Evolutionary conservation across 208 protist species (phyloP), one percentile per base, ranked within the genome.

Genomic region (Trypanosoma vivax): DNA sequence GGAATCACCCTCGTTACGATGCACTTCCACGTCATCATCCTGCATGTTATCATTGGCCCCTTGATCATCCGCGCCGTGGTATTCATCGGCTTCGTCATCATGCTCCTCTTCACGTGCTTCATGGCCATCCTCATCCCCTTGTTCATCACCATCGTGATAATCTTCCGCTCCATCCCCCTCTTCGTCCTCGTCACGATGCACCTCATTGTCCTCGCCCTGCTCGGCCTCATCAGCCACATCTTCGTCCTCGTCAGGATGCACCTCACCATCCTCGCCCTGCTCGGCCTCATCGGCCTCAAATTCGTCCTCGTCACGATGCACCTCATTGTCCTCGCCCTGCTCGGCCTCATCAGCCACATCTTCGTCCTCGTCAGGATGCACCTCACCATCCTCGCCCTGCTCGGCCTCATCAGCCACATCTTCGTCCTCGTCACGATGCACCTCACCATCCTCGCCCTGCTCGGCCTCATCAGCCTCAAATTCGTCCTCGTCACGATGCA

Each of bases 101-200:
- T 16, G 5, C 16, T 43, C 53, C 11, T 60, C 35, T 7, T 38
- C 30, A 14, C 21, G 41, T 19, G 45, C 14, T 18, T 1, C 50
- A 31, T 41, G 50, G 14, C 16, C 50, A 25, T 60, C 37, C 24
- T 29, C 28, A 16, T 18, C 30, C 37, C 5, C 53, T 11, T 62
- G 38, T n/a, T 51, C 29, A n/a, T 49, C 45, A 6, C 40, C 28
- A n/a, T 14, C 45, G 5, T 56, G 40, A 29, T 21, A 25, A 41
- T 13, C 25, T 25, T 19, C 53, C 19, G 48, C 43, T 19, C 30
- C 34, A 13, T 37, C 47, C 6, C 33, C 40, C 29, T 55, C 37
- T 43, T 46, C 42, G 25, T 24, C 40, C 38, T 61, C 37, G 37
- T 73, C 46, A 29, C 49, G 52, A 11, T 49, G 18, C 25, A 48